A percentile compares a stretch with the other conserved stretches of the same genome.
phyloP scores from a whole-genome alignment of 2,329 filamentous ascomycete species.

The Teratosphaeria epicoccoides region DNA sequence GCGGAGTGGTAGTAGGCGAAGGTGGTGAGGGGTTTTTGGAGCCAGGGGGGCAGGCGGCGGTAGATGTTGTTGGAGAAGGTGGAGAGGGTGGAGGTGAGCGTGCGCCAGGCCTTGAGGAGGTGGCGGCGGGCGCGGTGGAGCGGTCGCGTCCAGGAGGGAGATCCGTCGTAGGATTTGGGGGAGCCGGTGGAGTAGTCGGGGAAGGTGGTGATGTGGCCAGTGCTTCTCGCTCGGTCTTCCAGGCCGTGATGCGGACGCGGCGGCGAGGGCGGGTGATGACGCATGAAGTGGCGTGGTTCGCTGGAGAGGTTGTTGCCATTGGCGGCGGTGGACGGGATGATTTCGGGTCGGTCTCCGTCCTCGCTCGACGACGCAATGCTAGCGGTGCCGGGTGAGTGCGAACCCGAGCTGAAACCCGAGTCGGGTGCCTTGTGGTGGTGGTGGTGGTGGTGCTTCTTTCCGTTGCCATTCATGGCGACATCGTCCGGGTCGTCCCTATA shows the following conservation, averaged over 20 bases:
- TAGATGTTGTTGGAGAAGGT: constrained; percentile 33
- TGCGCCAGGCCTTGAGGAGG: constrained; percentile 14
- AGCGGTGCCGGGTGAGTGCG: constrained; percentile 31
- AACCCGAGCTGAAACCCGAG: constrained; percentile 39
- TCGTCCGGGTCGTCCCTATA: constrained; percentile 42
- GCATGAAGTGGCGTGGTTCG: constrained; percentile 27
- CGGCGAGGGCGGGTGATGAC: constrained; percentile 16
- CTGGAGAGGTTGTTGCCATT: constrained; percentile 37
- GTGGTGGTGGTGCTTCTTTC: constrained; percentile 1
- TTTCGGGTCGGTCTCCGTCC: constrained; percentile 21
- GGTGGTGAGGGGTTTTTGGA: constrained; percentile 42
- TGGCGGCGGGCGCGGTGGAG: constrained; percentile 13
- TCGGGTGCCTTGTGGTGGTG: constrained; percentile 16
- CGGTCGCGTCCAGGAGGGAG: constrained; percentile 15
- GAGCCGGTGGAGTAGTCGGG: constrained; percentile 23
- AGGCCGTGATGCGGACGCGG: constrained; percentile 18
- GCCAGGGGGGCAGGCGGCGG: constrained; percentile 39
- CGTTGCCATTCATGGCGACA: constrained; percentile 27
- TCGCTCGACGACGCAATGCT: constrained; percentile 16
- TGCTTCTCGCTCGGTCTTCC: constrained; percentile 26
- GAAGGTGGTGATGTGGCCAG: constrained; percentile 44
- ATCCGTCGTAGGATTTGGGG: constrained; percentile 6
- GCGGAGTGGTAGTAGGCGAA: constrained; percentile 32
- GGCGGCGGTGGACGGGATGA: constrained; percentile 33
- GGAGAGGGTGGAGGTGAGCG: constrained; percentile 19